phyloP scores from a whole-genome alignment of 2,329 filamentous ascomycete species.

The Phaeosphaeria sp. region DNA sequence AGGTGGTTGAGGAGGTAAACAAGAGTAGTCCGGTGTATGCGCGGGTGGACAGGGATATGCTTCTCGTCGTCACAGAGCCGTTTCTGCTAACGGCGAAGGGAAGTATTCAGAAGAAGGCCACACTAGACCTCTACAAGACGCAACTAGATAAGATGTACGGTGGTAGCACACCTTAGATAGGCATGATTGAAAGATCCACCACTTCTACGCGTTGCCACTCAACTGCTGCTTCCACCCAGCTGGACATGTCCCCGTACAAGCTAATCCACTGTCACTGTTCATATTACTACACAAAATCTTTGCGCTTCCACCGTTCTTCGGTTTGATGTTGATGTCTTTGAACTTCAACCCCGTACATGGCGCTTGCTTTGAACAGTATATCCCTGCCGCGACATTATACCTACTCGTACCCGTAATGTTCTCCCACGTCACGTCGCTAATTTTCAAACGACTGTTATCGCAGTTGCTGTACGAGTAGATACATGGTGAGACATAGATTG shows the following conservation, averaged over 20 bases:
- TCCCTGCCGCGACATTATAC: slow-evolving; percentile 57
- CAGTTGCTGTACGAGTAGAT: slow-evolving; percentile 50
- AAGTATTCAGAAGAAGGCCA: slow-evolving; percentile 52
- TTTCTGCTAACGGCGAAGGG: slow-evolving; percentile 57
- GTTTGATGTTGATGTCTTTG: slow-evolving; percentile 55
- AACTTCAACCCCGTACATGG: slow-evolving; percentile 57
- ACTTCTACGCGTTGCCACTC: slow-evolving; percentile 29
- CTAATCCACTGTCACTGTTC: slow-evolving; percentile 33
- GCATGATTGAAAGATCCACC: not conserved
- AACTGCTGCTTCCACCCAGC: slow-evolving; percentile 32
- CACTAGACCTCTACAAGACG: slow-evolving; percentile 47
- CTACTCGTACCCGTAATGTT: slow-evolving; percentile 59
- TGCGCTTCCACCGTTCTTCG: slow-evolving; percentile 26
- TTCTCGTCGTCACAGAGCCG: slow-evolving; percentile 54
- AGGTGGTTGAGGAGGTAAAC: slow-evolving; percentile 54
- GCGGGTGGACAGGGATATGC: slow-evolving; percentile 51
- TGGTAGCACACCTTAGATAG: not conserved
- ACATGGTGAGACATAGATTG: slow-evolving; percentile 57
- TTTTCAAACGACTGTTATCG: slow-evolving; percentile 38
- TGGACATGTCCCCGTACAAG: slow-evolving; percentile 34
- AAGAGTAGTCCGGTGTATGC: slow-evolving; percentile 48
- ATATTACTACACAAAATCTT: slow-evolving; percentile 36
- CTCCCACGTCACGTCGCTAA: slow-evolving; percentile 57
- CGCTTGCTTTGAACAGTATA: slow-evolving; percentile 46
- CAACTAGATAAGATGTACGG: slow-evolving; percentile 14